Percentiles rank a stretch among this genome's conserved stretches.
Evolutionary conservation across 1,284 basidiomycete genomes (phyloP).

Genomic region (Apiotrichum brassicae): DNA sequence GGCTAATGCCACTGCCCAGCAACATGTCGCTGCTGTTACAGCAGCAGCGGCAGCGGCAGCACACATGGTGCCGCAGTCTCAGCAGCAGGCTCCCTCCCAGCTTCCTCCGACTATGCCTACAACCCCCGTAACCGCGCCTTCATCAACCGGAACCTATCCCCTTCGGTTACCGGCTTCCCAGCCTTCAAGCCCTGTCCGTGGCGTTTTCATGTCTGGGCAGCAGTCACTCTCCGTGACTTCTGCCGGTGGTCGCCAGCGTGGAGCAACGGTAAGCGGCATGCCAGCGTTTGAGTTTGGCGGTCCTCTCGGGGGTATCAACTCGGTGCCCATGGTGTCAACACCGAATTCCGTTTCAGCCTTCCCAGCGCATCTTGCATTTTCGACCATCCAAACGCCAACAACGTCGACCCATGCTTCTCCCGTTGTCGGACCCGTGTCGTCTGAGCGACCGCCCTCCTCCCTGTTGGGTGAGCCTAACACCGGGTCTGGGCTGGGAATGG

Average conservation of each 20-base stretch:
- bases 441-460: neutral
- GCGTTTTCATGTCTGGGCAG: slow-evolving; percentile 25
- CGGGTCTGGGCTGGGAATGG: slow-evolving; percentile 4
- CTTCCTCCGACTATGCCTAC: neutral
- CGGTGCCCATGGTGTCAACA: slow-evolving; percentile 10
- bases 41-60: slow-evolving; percentile 6
- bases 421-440: slow-evolving; percentile 2
- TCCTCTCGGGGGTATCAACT: neutral
- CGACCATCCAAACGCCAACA: slow-evolving; percentile 20
- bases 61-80: neutral
- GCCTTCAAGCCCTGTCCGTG: slow-evolving; percentile 36
- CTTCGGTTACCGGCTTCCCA: slow-evolving; percentile 39
- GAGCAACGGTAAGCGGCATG: slow-evolving; percentile 40
- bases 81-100: neutral
- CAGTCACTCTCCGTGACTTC: slow-evolving; percentile 17
- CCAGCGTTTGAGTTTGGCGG: slow-evolving; percentile 16
- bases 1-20: neutral
- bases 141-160: slow-evolving; percentile 10
- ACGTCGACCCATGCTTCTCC: neutral
- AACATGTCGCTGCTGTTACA: neutral
- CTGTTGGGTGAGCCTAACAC: neutral
- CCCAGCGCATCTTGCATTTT: slow-evolving; percentile 34
- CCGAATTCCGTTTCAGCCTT: slow-evolving; percentile 18
- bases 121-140: slow-evolving; percentile 4
- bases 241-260: slow-evolving; percentile 30